Base-by-base conservation (phyloP, 139 green algal species). In the Volvox africanus region DNA sequence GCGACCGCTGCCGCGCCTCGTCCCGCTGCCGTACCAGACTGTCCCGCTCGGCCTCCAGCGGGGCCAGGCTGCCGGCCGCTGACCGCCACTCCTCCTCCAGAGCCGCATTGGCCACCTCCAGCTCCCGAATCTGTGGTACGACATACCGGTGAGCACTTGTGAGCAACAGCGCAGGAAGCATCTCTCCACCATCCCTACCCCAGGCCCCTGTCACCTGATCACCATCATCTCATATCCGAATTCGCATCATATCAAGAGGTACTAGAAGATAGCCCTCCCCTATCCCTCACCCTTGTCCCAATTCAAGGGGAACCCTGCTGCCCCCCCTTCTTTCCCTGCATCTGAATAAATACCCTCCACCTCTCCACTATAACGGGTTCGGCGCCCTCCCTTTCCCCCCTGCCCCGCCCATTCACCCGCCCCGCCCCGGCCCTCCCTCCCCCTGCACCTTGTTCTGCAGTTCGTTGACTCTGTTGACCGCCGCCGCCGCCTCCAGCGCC, bases 371-470 rank as follows among this genome's bases (percentile, higher is more conserved):
- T n/a, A n/a, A n/a, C n/a, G n/a, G n/a, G n/a, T n/a, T n/a, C n/a
- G n/a, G 19, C 68, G 9, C 33, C 37, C 32, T n/a, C 0, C 82
- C 35, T 2, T 9, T 73, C 65, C 65, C 11, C 65, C 65, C 24
- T 12, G 65, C 37, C 65, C 28, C 18, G 44, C 65, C 76, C 75
- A 30, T 32, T 80, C 3, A 24, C 77, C 36, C 78, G 18, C 37
- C 30, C 32, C 61, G 6, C 36, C 78, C 36, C 78, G 14, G 3
- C 33, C 77, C 35, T 11, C 35, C 78, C 13, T 36, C 78, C 35
- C 69, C 17, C 19, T 55, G 3, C 67, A 92, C 87, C 88, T 90
- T 90, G 35, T 87, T 81, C 84, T 92, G 89, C 32, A 93, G 78
- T 32, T 87, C 55, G 24, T 44, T 67, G 75, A 91, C 37, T 83